Evolutionary conservation across 176 grass and related monocot genomes (phyloP), one percentile per base, ranked within the genome.

Genomic region (Alopecurus myosuroides): DNA sequence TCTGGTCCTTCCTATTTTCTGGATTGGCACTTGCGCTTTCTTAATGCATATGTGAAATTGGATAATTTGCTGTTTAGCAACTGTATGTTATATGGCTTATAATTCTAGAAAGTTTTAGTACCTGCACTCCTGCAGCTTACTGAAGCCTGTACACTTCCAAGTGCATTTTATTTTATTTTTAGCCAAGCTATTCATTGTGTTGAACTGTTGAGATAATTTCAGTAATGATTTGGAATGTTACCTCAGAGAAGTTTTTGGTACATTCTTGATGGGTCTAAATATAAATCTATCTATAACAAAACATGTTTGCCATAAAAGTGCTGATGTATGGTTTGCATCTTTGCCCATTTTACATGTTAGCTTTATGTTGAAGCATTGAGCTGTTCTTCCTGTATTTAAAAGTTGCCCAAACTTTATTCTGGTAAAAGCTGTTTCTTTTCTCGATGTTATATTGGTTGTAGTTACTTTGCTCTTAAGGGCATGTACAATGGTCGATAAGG

Each of bases 91-190:
- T n/a, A 69, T 86, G 10, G 1, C 2, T 64, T 82, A 78, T 74
- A 70, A 65, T 64, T 80, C 19, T 45, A 26, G 73, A 78, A 36
- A 72, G 11, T 31, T 74, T 2, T 64, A 71, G 20, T 34, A 41
- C 45, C 37, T 9, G 2, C 22, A 81, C 23, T 48, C 6, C 81
- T 77, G 30, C 63, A 26, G 3, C 70, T 77, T 2, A 53, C 39
- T 79, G 65, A 73, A 64, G 14, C 45, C 15, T 58, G 22, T 76
- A 20, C 48, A 48, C 22, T 75, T 3, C 0, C 58, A 14, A n/a
- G 18, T 69, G 33, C 26, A 36, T 48, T 36, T 85, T 85, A n/a
- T 18, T 67, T 67, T 58, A 34, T 63, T 71, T 69, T 79, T 50
- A 64, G 31, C 64, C 48, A 17, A 37, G 11, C 8, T 37, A 9